Conservation (phyloP, 805 yeast species). For the Barnettozyma populi region DNA sequence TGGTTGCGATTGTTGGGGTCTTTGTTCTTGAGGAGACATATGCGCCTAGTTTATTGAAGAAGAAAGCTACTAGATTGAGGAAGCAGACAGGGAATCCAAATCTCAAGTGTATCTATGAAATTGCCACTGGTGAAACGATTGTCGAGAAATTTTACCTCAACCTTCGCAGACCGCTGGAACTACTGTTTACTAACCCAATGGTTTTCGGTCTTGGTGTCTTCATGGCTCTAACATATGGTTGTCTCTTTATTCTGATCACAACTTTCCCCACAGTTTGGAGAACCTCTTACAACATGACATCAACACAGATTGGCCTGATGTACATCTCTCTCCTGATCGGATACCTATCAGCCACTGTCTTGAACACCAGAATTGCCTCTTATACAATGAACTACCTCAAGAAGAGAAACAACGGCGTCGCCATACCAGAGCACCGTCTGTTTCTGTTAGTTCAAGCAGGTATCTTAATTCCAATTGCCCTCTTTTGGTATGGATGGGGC, state of each 20-base stretch:
- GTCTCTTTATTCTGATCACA: conserved; percentile 43
- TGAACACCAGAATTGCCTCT: conserved; percentile 40
- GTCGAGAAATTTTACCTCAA: conserved; percentile 22
- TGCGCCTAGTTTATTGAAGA: background rate
- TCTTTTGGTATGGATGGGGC: conserved; percentile 70
- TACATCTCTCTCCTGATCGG: conserved; percentile 55
- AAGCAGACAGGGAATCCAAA: conserved; percentile 47
- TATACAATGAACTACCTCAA: conserved; percentile 28
- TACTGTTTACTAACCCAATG: background rate
- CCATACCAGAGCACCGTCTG: conserved; percentile 56
- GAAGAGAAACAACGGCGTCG: conserved; percentile 42
- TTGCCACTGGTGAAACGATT: conserved; percentile 42
- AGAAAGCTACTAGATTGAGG: conserved; percentile 33
- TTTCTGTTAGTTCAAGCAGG: conserved; percentile 47
- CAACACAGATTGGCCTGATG: conserved; percentile 51
- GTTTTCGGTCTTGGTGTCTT: background rate
- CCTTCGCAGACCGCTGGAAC: background rate
- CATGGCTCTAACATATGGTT: background rate
- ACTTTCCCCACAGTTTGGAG: conserved; percentile 53
- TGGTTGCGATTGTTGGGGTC: conserved; percentile 26
- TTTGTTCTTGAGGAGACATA: background rate
- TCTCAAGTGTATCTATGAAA: conserved; percentile 55
- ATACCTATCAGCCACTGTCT: conserved; percentile 40
- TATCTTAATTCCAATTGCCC: conserved; percentile 49
- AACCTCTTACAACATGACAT: conserved; percentile 37